Evolutionary conservation across 2,329 filamentous ascomycete species (phyloP).

Genomic region (Trichoderma sp.): DNA sequence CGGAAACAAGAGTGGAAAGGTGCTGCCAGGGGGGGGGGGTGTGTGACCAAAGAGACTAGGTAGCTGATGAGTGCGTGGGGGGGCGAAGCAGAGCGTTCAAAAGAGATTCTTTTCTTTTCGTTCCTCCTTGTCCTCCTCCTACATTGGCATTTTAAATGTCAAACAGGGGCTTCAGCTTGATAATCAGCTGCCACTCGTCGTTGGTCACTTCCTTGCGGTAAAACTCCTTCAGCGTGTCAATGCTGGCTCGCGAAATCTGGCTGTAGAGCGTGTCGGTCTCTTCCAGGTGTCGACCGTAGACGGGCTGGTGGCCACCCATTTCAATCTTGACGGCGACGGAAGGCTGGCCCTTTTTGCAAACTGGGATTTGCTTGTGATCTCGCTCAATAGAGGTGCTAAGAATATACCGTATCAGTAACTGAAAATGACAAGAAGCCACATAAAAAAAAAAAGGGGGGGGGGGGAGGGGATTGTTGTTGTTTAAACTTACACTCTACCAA

Average conservation of each 20-base stretch:
- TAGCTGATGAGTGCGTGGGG: neutral
- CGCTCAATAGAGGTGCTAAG: conserved; percentile 91
- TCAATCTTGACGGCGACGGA: conserved; percentile 98
- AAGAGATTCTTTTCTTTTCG: neutral
- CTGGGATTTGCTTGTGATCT: conserved; percentile 88
- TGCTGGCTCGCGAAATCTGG: conserved; percentile 79
- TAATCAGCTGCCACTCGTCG: conserved; percentile 92
- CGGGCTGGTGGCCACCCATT: conserved; percentile 83
- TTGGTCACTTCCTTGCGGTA: conserved; percentile 83
- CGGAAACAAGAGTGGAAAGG: neutral
- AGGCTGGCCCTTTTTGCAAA: conserved; percentile 96
- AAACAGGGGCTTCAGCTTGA: conserved; percentile 92
- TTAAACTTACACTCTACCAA: conserved; percentile 85
- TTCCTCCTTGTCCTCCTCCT: neutral
- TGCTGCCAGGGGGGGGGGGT: neutral
- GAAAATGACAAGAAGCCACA: conserved; percentile 20
- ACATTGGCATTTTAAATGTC: conserved; percentile 57
- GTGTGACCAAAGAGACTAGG: neutral
- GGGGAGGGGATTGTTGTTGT: neutral
- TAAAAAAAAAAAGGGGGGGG: neutral
- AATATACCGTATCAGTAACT: conserved; percentile 30
- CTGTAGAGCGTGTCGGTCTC: conserved; percentile 87
- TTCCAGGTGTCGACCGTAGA: conserved; percentile 92
- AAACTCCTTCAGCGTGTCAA: conserved; percentile 94
- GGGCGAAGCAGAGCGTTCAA: neutral